Conservation (phyloP, 768 basidiomycete species). For the Mycena haematopus region DNA sequence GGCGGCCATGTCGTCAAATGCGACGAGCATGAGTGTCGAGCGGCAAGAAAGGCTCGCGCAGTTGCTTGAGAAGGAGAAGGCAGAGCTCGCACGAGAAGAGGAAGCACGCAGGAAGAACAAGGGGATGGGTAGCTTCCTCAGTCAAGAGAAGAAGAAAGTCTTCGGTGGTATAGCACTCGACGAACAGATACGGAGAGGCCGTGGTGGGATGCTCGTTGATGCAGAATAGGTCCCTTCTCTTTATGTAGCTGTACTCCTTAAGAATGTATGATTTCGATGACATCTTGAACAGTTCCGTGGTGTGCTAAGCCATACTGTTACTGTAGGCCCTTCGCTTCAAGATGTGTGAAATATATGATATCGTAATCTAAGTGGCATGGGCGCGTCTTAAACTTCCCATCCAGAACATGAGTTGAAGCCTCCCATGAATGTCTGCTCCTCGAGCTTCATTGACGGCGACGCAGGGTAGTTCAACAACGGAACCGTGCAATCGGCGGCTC, state of each 20-base stretch:
- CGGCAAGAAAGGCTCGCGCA: slow-evolving; percentile 74
- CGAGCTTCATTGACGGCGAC: too few species aligned
- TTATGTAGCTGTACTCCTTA: background rate
- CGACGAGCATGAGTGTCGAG: slow-evolving; percentile 67
- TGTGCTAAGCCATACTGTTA: too few species aligned
- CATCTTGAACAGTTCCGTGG: background rate
- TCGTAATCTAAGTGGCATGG: too few species aligned
- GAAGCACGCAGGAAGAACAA: slow-evolving; percentile 69
- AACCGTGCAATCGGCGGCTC: too few species aligned
- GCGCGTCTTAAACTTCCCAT: too few species aligned
- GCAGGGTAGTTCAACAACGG: too few species aligned
- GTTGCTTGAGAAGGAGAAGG: slow-evolving; percentile 78
- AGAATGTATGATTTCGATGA: background rate
- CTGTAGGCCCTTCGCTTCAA: too few species aligned
- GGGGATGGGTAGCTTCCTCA: slow-evolving; percentile 83
- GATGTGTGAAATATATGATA: too few species aligned
- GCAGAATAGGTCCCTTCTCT: slow-evolving; percentile 50
- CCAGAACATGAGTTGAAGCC: too few species aligned
- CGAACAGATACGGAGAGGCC: slow-evolving; percentile 76
- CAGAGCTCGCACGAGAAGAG: slow-evolving; percentile 77
- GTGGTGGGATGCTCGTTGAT: slow-evolving; percentile 73
- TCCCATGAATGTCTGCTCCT: too few species aligned
- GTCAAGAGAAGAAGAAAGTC: slow-evolving; percentile 83
- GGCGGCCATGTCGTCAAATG: slow-evolving; percentile 86
- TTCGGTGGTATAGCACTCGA: slow-evolving; percentile 86